Evolutionary conservation across 2,329 filamentous ascomycete genomes (phyloP), one percentile per base, ranked within the genome.

Genomic region (Paracamarosporium sp.): DNA sequence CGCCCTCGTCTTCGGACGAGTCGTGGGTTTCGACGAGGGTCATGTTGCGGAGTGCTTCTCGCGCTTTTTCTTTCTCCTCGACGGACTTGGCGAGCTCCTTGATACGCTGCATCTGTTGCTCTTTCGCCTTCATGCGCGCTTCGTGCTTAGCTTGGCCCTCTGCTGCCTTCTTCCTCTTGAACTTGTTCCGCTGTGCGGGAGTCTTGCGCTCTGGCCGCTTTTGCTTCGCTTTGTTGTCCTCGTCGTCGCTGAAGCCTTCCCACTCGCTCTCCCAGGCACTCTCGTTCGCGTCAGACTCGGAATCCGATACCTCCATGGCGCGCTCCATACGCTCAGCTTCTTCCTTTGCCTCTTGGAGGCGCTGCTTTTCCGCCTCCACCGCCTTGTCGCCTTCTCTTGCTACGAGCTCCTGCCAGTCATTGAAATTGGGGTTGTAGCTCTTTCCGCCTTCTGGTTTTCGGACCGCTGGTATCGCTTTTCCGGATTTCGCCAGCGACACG

Each of bases 191-290:
- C 78, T 98, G 91, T 0, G 87, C 83, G 50, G 88, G 90, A 2
- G 92, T 96, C 82, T 98, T 98, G 69, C 94, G 85, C 77, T 91
- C 86, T 2, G 91, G 90, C 58, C 89, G 84, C 80, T 96, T 97
- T 60, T 86, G 85, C 69, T 86, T 88, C 52, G 88, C 78, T 71
- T 85, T 81, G 60, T 91, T 89, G 15, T 74, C 73, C 24, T 79
- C 78, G 13, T 69, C 69, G 25, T 76, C 79, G 58, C 79, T 82
- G 58, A 82, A 80, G 9, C 85, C 86, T 55, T 92, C 85, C 73
- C 85, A 85, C 65, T 88, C 93, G 73, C 92, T 97, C 79, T 97
- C 94, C 92, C 93, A 97, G 13, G 91, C 93, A 45, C 91, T 95
- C 72, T 97, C 93, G 68, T 96, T 92, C 67, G 95, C 92, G 87